Evolutionary conservation across 108 stramenopile genomes (phyloP).

Genomic region (Pseudonitzschia multiseries): DNA sequence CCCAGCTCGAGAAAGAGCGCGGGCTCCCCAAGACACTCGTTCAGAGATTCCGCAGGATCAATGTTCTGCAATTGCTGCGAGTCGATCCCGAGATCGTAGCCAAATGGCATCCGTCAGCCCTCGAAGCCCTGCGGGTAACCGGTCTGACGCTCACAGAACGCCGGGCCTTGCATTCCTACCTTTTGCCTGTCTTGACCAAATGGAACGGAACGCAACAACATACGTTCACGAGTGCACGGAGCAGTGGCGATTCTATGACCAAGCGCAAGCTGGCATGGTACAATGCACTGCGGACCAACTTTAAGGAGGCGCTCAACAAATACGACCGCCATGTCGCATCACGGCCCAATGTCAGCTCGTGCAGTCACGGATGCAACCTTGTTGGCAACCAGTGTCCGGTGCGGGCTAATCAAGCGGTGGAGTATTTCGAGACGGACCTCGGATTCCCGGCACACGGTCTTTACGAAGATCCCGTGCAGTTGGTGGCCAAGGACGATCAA

Average conservation of each 20-base stretch:
- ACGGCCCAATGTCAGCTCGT: slow-evolving; percentile 1
- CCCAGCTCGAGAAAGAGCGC: not conserved
- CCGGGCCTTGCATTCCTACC: slow-evolving; percentile 28
- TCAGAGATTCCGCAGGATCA: slow-evolving; percentile 21
- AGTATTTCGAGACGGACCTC: slow-evolving; percentile 20
- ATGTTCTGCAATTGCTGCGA: slow-evolving; percentile 24
- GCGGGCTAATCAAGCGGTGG: slow-evolving; percentile 24
- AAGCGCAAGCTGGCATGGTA: slow-evolving; percentile 33
- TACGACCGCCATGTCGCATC: slow-evolving; percentile 21
- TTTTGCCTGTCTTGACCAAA: not conserved
- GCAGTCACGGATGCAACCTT: slow-evolving; percentile 19
- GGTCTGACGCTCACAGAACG: slow-evolving; percentile 39
- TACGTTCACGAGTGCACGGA: not conserved
- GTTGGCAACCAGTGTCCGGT: slow-evolving; percentile 44
- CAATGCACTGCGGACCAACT: not conserved
- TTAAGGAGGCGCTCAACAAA: slow-evolving; percentile 2
- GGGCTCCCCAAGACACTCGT: slow-evolving; percentile 11
- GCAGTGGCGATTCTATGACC: slow-evolving; percentile 18
- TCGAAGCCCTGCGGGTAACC: slow-evolving; percentile 22
- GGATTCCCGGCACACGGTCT: not conserved
- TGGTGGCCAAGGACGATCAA: not conserved
- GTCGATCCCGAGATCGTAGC: slow-evolving; percentile 17
- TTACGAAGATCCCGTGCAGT: not conserved
- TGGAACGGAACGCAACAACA: slow-evolving; percentile 17
- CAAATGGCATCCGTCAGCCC: slow-evolving; percentile 19